Base-by-base conservation (phyloP, 352 stramenopile species). In the Globisporangium echinulatum region DNA sequence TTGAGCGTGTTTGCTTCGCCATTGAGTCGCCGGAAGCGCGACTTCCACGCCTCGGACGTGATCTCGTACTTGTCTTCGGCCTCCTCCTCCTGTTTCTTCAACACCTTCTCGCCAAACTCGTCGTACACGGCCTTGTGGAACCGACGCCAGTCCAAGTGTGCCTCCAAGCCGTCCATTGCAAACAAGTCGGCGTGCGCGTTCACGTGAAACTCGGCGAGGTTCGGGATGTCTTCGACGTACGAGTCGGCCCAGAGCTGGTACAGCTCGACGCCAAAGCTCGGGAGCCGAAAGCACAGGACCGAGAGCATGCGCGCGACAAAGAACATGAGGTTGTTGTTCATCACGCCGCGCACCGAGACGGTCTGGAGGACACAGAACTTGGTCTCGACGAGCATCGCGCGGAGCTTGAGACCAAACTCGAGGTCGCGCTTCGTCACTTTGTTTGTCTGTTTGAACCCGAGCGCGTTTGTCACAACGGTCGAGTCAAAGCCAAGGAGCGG, bases 271-370 rank as follows among this genome's bases (percentile, higher is more conserved):
- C 86, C 86, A 61, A 94, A 96, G 61, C 83, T 93, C 51, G 84
- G 86, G 9, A 96, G 62, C 5, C 86, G 81, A 54, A 96, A 96
- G 54, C 84, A 94, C 25, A 96, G 62, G 33, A 94, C 85, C 15
- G 86, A 96, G 13, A 96, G 64, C 79, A 96, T 94, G 54, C 86
- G 69, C 10, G 84, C 86, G 36, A 93, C 86, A 38, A 96, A 96
- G 64, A 96, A 96, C 85, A 96, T 94, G 15, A 96, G 65, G 59
- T 96, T 96, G 73, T 94, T 94, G 75, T 94, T 94, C 86, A 96
- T 96, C 33, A 96, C 86, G 46, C 86, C 86, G 49, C 85, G 84
- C 4, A 96, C 86, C 9, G 80, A 92, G 0, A 96, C 85, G 2
- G 86, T 92, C 59, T 96, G 86, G 13, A 96, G 74, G 1, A 96